Base-by-base conservation (phyloP, 1,139 yeast species). In the Kluyveromyces sp. region DNA sequence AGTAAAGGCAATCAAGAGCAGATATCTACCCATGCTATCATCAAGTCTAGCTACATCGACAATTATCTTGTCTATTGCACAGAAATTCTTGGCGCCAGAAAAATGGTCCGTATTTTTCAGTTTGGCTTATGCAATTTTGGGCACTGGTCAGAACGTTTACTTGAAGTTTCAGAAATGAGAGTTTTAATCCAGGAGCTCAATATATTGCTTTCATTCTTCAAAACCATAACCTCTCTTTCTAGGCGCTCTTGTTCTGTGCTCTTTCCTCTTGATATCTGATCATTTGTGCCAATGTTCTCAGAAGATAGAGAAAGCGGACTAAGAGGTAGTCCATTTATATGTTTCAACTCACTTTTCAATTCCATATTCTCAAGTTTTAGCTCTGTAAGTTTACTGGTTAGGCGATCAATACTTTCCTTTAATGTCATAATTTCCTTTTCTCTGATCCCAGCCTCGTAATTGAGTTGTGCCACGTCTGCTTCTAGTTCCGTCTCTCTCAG, bases 71-170 rank as follows among this genome's bases (percentile, higher is more conserved):
- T 59, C 74, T 3, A 55, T 83, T 46, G 95, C 96, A n/a, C 96
- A 88, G 63, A 78, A 73, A 48, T 83, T 75, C 59, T 62, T 88
- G 32, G 75, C 78, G 21, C 88, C 88, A 10, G 81, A 82, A 53
- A 74, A 83, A 42, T 88, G 96, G 96, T 88, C 86, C 6, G 87
- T 87, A 2, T 85, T 85, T 67, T 86, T 86, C 69, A 81, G 81
- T 51, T 60, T 83, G 50, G 81, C 87, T 38, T 85, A 81, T 57
- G 87, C 87, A 59, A 63, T 83, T 36, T 68, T 88, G 53, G 89
- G 92, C 21, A 86, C 95, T 3, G 77, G 78, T 56, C 92, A 87
- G 65, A 88, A 88, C 64, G 77, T 83, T 41, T 70, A 75, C 58
- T 70, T 83, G 59, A 83, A 83, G 69, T 60, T 67, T 33, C 10